Evolutionary conservation across 2,329 filamentous ascomycete genomes (phyloP).

Genomic region (Waltergamsia citrina): DNA sequence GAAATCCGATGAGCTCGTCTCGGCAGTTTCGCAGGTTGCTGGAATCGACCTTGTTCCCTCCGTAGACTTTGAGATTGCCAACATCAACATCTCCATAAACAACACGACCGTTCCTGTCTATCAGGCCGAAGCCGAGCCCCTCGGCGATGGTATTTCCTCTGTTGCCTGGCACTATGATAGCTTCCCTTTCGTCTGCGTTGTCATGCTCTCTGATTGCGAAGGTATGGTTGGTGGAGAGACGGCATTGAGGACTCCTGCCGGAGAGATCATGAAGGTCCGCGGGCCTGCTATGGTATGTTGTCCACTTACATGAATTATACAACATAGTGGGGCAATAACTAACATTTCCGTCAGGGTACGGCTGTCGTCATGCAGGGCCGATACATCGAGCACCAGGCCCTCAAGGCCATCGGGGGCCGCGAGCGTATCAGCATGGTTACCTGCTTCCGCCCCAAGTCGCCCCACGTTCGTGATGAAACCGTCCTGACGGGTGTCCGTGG

Average conservation of each 20-base stretch:
- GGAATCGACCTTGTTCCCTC: conserved; percentile 43
- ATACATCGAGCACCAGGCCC: conserved; percentile 56
- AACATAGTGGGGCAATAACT: no score
- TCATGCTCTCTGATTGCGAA: conserved; percentile 54
- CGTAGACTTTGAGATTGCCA: conserved; percentile 46
- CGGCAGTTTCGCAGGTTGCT: conserved; percentile 39
- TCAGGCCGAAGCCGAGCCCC: conserved; percentile 21
- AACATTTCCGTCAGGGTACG: conserved; percentile 31
- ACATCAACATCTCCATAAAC: conserved; percentile 45
- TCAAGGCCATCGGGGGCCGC: conserved; percentile 45
- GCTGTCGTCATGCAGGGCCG: conserved; percentile 56
- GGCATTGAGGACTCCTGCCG: conserved; percentile 42
- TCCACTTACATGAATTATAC: no score
- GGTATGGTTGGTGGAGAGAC: conserved; percentile 58
- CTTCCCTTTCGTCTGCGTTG: conserved; percentile 62
- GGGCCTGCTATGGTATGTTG: conserved; percentile 51
- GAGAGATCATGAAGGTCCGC: conserved; percentile 46
- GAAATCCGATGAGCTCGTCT: conserved; percentile 30
- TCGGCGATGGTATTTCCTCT: conserved; percentile 40
- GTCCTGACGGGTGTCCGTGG: conserved; percentile 49
- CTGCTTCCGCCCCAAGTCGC: conserved; percentile 49
- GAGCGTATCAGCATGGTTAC: conserved; percentile 61
- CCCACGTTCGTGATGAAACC: conserved; percentile 47
- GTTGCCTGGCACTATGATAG: conserved; percentile 57
- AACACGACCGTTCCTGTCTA: conserved; percentile 21